A percentile compares a stretch with the other conserved stretches of the same genome.
These are phyloP conservation scores for Erythrobasidium hasegawianum DNA, from an alignment of 1,284 basidiomycete genomes.

Conservation along the genomic window DNA sequence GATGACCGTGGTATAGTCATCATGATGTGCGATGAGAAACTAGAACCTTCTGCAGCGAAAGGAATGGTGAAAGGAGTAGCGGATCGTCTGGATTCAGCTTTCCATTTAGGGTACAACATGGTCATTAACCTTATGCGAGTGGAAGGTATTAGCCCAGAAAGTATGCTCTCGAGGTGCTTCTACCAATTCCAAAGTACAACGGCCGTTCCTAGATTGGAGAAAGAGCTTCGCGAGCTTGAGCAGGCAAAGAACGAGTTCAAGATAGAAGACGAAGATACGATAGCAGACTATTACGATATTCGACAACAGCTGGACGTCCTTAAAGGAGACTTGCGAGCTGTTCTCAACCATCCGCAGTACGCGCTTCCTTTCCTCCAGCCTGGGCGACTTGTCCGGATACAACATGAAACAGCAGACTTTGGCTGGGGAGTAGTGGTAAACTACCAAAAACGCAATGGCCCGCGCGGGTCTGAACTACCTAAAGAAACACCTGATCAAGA, in stretches of 20 bases:
- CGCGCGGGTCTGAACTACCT: constrained; percentile 50
- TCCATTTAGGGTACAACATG: constrained; percentile 99
- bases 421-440: constrained; percentile 94
- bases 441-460: constrained; percentile 69
- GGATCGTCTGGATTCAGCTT: constrained; percentile 93
- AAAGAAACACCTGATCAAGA: constrained; percentile 75
- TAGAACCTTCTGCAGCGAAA: constrained; percentile 89
- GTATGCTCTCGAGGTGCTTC: constrained; percentile 96
- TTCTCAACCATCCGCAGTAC: constrained; percentile 92
- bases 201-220: constrained; percentile 79
- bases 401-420: constrained; percentile 81
- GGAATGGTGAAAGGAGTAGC: constrained; percentile 98
- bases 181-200: constrained; percentile 96
- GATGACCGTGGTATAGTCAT: constrained; percentile 99
- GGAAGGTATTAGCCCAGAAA: constrained; percentile 97
- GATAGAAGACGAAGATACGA: constrained; percentile 76
- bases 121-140: constrained; percentile 97
- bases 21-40: constrained; percentile 99
- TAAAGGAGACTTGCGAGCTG: constrained; percentile 75
- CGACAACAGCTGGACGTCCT: constrained; percentile 88
- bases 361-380: constrained; percentile 87
- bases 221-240: constrained; percentile 74
- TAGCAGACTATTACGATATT: constrained; percentile 86
- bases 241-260: constrained; percentile 62
- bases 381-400: constrained; percentile 84